Evolutionary conservation across 2,329 filamentous ascomycete species (phyloP), one percentile per base, ranked within the genome.

Genomic region (Microcera coccophila): DNA sequence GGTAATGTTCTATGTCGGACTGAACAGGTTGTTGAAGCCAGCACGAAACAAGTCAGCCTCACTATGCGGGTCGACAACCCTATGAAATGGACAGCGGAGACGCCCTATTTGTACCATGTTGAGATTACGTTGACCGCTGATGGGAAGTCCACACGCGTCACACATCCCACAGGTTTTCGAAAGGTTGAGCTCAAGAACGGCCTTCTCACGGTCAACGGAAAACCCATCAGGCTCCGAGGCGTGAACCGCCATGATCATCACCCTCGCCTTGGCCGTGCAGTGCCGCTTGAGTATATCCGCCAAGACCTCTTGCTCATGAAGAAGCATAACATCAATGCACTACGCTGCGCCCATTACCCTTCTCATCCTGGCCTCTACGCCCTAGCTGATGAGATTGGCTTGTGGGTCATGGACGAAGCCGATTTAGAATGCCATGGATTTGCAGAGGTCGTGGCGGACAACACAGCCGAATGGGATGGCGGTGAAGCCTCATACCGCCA

Each of bases 181-280:
- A 72, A 74, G 36, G 74, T 84, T 3, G 79, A 85, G 62, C 69
- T 84, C 39, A 78, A 75, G 41, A 68, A 79, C 37, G 78, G 80
- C 1, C 61, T 82, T 33, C 68, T 84, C 52, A 70, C 70, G 18
- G 80, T 86, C 50, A 86, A 86, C 44, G 82, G 82, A 4, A 69
- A 71, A 20, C 67, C 75, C 2, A 72, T 87, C 39, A 70, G 78
- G 3, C 70, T 87, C 49, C 73, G 78, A 20, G 84, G 83, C 14
- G 78, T 80, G 12, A 87, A 87, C 59, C 69, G 82, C 14, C 84
- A 87, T 54, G 84, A 88, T 43, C 83, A 88, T 53, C 82, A 87
- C 53, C 81, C 81, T 1, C 64, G 66, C 19, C 73, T 74, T 19
- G 83, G 83, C 3, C 78, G 83, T 0, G 73, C 81, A 1, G 80